Evolutionary conservation across 2,329 filamentous ascomycete genomes (phyloP).

Genomic region (Huntiella moniliformis): DNA sequence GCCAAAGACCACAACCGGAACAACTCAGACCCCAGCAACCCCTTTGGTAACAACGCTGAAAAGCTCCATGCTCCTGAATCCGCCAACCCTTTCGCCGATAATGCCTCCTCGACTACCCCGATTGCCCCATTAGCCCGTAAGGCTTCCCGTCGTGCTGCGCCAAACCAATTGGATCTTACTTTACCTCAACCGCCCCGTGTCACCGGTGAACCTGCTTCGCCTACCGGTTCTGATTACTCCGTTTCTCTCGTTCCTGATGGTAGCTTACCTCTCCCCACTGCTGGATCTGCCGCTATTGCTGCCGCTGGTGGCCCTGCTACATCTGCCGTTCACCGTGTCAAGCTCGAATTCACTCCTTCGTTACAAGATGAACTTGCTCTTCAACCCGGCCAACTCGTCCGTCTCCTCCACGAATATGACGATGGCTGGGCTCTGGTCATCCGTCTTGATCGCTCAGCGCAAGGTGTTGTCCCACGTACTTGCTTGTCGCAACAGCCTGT

Average conservation of each 20-base stretch:
- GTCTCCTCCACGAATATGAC: constrained; percentile 87
- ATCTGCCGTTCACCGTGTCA: constrained; percentile 68
- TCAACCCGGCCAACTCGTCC: constrained; percentile 62
- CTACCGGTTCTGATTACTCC: constrained; percentile 45
- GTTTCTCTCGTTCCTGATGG: constrained; percentile 33
- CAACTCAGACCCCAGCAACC: constrained; percentile 40
- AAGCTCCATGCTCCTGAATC: constrained; percentile 15
- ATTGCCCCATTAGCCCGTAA: constrained; percentile 30
- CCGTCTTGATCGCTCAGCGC: constrained; percentile 70
- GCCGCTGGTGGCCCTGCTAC: constrained; percentile 40
- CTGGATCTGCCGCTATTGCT: constrained; percentile 39
- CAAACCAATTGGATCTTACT: constrained; percentile 36
- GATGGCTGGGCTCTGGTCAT: constrained; percentile 96
- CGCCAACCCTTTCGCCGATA: constrained; percentile 45
- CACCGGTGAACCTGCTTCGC: constrained; percentile 29
- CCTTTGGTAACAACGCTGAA: constrained; percentile 46
- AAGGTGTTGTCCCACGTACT: constrained; percentile 84
- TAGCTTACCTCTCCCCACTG: constrained; percentile 25
- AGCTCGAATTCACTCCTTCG: constrained; percentile 83
- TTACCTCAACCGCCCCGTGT: constrained; percentile 20
- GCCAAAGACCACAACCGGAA: constrained; percentile 16
- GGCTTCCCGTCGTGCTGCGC: constrained; percentile 34
- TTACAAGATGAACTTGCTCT: constrained; percentile 84
- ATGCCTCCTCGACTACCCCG: constrained; percentile 19
- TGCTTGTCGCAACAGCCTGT: constrained; percentile 85